Base-by-base conservation (phyloP, 441 rosid species). In the Erodium texanum region DNA sequence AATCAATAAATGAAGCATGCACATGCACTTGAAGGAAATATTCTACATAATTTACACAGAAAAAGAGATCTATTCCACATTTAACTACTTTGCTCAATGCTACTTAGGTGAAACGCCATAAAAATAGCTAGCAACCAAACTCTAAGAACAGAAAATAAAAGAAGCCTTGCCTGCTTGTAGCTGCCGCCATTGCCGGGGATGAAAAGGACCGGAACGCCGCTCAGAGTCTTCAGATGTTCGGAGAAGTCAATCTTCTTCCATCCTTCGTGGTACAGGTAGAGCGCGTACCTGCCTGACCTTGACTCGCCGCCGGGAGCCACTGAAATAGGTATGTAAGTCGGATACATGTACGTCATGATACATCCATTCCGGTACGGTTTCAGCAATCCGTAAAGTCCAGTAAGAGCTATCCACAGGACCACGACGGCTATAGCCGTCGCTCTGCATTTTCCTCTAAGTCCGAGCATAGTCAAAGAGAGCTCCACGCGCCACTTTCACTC, bases 171-270 rank as follows among this genome's bases (percentile, higher is more conserved):
- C 97, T 92, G 98, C 81, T 94, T 94, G 83, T 85, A 94, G 87
- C 97, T 89, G 69, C 99, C 99, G 0, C 97, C 91, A 68, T 92
- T 94, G 9, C 99, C 99, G 4, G 99, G 99, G 71, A 94, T 85
- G 66, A 91, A 94, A 77, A 94, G 99, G 74, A 92, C 85, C 0
- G 99, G 99, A 66, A 94, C 84, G 15, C 99, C 99, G 58, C 72
- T 87, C 32, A 94, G 91, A 70, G 86, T 85, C 85, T 84, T 86
- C 24, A 91, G 72, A 75, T 88, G 97, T 66, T 89, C 91, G 65
- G 74, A 74, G 62, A 84, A 88, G 70, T 94, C 97, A 66, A 94
- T 94, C 84, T 86, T 92, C 76, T 82, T 87, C 99, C 98, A 94
- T 0, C 99, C 98, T 84, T 94, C 99, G 29, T 89, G 96, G 74